Evolutionary conservation across 2,329 filamentous ascomycete genomes (phyloP), one percentile per base, ranked within the genome.

Genomic region (Clarireedia sp.): DNA sequence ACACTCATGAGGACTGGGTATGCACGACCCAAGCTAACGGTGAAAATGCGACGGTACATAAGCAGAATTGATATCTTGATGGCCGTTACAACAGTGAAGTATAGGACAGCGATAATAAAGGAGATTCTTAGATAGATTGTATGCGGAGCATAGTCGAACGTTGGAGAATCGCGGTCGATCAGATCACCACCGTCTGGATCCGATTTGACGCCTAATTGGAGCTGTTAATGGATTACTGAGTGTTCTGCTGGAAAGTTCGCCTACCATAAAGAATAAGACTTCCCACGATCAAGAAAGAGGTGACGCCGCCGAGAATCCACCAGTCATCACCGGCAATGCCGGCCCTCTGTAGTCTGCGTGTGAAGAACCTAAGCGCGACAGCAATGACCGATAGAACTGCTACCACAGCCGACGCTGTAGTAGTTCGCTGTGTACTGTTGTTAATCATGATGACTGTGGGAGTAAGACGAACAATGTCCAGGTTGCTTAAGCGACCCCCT

Each of bases 281-380:
- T 23, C 44, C 44, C 10, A 14, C 23, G n/a, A 41, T 5, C 8
- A 54, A 29, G 24, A 48, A 17, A 14, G 48, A 23, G 14, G 49
- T 1, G 1, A 54, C 14, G 3, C 50, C 57, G 21, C 36, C 21
- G 8, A 59, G 24, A 16, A 57, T 52, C 51, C 50, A 59, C 57
- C 57, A 59, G 38, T 59, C 57, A 46, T 59, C 57, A 2, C 47
- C 21, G 19, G 23, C 57, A 49, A 51, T 37, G 2, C 55, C 55
- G 10, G 47, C 51, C 40, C 53, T 54, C 5, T 51, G 48, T 5
- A 55, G 26, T 17, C 29, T 43, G 10, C 55, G 43, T 3, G 55
- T 51, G 10, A 51, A 23, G n/a, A 59, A 59, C 9, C 57, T 50
- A 43, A 59, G 51, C 5, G 44, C 38, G 38, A 59, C 57, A 5